Base-by-base conservation (phyloP, 2,329 filamentous ascomycete genomes). In the Dactylella cylindrospora region DNA sequence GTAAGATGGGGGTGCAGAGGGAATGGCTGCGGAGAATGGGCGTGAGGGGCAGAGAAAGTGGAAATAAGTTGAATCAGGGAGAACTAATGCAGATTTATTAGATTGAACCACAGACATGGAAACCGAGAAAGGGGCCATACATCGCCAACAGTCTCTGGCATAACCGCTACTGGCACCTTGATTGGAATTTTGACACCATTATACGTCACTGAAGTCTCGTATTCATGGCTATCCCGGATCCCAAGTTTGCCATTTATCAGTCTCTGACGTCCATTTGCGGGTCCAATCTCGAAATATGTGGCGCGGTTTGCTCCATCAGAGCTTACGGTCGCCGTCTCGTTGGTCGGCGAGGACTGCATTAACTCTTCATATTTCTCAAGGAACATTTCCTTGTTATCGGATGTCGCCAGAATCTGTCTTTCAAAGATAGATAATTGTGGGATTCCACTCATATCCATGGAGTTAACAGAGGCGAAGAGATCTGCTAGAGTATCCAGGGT, bases 41-140 rank as follows among this genome's bases (percentile, higher is more conserved):
- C 76, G 72, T 97, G 91, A 13, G 87, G 79, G 8, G 84, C 83
- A 35, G 88, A 88, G 73, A 97, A 97, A 49, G 88, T 95, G 69
- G 95, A 90, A 66, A 98, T 95, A 49, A 98, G 83, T 73, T 97
- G 97, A 75, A 98, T 87, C 54, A 98, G 79, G 29, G 90, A 97
- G 71, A 98, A 98, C 74, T 69, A 51, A 13, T 33, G n/a, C 15
- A 10, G 46, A 39, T 13, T 35, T 31, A 38, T 13, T 4, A 31
- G 12, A 26, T 43, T 10, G 19, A 39, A 25, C 13, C 20, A 13
- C n/a, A 10, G 22, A 17, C 9, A 20, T 43, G 10, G 9, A 17
- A 26, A 31, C 3, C n/a, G 39, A 15, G n/a, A 17, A 3, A 8
- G 15, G 36, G 32, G 32, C n/a, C 8, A 33, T 55, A 69, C 68